A percentile compares a stretch with the other conserved stretches of the same genome.
phyloP scores from a whole-genome alignment of 345 rosid species.

The Lenwebbia sp. region DNA sequence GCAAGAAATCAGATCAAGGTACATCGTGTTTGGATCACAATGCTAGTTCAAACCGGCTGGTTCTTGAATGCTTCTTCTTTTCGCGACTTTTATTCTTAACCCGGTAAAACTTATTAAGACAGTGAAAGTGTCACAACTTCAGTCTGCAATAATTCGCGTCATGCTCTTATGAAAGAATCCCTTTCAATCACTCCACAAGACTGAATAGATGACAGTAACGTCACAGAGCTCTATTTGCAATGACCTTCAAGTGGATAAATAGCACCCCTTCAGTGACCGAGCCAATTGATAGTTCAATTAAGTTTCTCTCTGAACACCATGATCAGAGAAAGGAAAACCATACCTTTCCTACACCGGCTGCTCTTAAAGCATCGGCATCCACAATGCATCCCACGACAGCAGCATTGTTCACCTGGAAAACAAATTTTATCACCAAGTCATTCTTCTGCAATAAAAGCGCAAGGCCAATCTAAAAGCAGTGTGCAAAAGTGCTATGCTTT shows the following conservation, averaged over 20 bases:
- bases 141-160: background rate
- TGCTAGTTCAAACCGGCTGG: background rate
- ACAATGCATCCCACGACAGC: conserved; percentile 1
- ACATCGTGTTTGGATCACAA: background rate
- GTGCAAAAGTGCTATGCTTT: background rate
- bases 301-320: background rate
- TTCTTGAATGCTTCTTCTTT: background rate
- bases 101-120: background rate
- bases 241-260: background rate
- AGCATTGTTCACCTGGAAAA: conserved; percentile 14
- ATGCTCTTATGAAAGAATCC: background rate
- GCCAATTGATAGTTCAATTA: background rate
- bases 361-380: conserved; percentile 5
- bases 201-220: background rate
- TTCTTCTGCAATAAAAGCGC: background rate
- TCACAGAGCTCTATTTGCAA: background rate
- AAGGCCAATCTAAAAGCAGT: background rate
- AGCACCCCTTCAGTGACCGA: background rate
- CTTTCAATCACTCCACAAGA: background rate
- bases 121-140: background rate
- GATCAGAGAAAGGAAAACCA: background rate
- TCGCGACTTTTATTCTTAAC: background rate
- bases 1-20: background rate
- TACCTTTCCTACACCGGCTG: conserved; percentile 7
- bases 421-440: background rate